Evolutionary conservation across 306 rosid genomes (phyloP), one percentile per base, ranked within the genome.

Genomic region (Cicer arietinum): DNA sequence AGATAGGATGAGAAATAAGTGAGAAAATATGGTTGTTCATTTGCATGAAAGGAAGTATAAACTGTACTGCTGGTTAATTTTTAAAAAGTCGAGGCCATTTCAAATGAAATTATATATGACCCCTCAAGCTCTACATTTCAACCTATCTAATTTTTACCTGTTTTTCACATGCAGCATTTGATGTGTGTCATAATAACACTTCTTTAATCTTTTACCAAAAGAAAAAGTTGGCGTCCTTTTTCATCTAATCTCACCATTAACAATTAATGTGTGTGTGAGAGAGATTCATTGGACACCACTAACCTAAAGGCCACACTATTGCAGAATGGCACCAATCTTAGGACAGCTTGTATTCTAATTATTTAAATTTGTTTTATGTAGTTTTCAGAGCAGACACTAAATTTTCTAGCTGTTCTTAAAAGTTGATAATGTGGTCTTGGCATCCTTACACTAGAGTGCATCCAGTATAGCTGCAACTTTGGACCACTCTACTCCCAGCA

Each of bases 401-500:
- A 13, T 61, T 66, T 5, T 25, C 43, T 66, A 60, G 77, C 57
- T 69, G 10, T 72, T 70, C 52, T 60, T 83, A 51, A 42, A 74
- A 53, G 79, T 30, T 58, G 59, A 73, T 70, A 25, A 25, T 30
- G 63, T 20, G 41, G 76, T 64, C 44, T 63, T 76, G 48, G 77
- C 82, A 67, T 65, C 68, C 69, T 64, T 61, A 72, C 16, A 56
- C 77, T 50, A 47, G 54, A 80, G 77, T 52, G 73, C 77, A 69
- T 62, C 43, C 67, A 75, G 60, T 57, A 30, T 30, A 60, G 47
- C 45, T 71, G 45, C 83, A 63, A 43, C 45, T 66, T 66, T 72
- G 89, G 89, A 88, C 92, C 89, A 85, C 88, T 37, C 89, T 65
- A 65, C 52, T 58, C 40, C 2, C 30, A 18, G 56, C 67, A 76